These are phyloP conservation scores for Luzula sylvatica DNA, from an alignment of 176 grass and related monocot genomes.

Conservation along the genomic window DNA sequence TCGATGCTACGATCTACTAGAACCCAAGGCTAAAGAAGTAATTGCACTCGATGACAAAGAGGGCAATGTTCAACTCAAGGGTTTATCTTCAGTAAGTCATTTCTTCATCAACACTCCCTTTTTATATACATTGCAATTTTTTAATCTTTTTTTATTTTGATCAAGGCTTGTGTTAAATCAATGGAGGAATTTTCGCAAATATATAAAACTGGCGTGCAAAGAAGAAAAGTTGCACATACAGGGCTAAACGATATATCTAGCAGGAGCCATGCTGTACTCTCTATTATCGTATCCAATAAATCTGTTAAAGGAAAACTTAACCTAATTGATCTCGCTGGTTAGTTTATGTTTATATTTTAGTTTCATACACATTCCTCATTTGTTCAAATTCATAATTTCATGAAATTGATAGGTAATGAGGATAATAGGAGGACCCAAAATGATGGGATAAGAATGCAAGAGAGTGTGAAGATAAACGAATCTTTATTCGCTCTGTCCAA, in stretches of 20 bases:
- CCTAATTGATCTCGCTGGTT: slow-evolving; percentile 90
- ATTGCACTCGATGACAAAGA: slow-evolving; percentile 73
- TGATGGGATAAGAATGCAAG: slow-evolving; percentile 73
- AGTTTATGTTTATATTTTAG: not conserved
- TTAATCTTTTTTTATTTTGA: not conserved
- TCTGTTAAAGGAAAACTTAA: slow-evolving; percentile 71
- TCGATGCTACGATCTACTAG: slow-evolving; percentile 73
- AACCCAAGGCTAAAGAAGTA: slow-evolving; percentile 79
- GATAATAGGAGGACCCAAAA: slow-evolving; percentile 71
- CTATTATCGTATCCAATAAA: slow-evolving; percentile 37
- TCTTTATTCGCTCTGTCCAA: slow-evolving; percentile 82
- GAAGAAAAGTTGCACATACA: slow-evolving; percentile 69
- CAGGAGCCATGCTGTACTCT: slow-evolving; percentile 76
- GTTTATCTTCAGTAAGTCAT: slow-evolving; percentile 64
- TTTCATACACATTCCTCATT: not conserved
- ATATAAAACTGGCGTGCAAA: slow-evolving; percentile 68
- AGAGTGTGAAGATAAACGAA: slow-evolving; percentile 87
- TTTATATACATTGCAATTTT: no score
- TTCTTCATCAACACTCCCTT: not conserved
- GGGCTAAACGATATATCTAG: slow-evolving; percentile 70
- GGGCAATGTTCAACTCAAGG: slow-evolving; percentile 68
- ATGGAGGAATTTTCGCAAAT: slow-evolving; percentile 63
- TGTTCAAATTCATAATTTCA: not conserved
- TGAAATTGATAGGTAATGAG: slow-evolving; percentile 53
- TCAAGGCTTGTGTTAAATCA: slow-evolving; percentile 45